Evolutionary conservation across 1,284 basidiomycete species (phyloP), one percentile per base, ranked within the genome.

Genomic region (Fomitopsis schrenkii): DNA sequence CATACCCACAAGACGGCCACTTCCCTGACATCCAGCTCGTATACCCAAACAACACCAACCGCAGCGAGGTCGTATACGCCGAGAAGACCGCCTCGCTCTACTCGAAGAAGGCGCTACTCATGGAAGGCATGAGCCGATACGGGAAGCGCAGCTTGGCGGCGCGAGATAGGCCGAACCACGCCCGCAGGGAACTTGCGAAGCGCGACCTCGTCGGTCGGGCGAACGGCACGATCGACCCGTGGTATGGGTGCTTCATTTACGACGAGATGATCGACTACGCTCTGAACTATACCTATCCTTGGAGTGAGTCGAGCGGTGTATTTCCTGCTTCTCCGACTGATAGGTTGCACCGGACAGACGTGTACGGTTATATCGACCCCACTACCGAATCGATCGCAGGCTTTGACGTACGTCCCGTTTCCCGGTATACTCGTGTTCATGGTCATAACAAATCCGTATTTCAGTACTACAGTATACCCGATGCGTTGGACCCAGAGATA

Each of bases 1-100:
- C 86, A 19, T 91, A 91, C 65, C 89, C 89, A 1, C 85, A 90
- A 70, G 75, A 77, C 38, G 80, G 79, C 42, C 71, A 75, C 57
- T 81, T 90, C 59, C 84, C 86, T 0, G 76, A 81, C 28, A 64
- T 70, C 40, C 63, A 64, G 45, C 55, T 60, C 46, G 50, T 62
- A 26, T 58, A 33, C 42, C 55, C 55, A 26, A 57, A 36, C 19
- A 45, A 42, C 19, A 41, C 60, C 5, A 42, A 19, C 10, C 55
- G 56, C 30, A 40, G 26, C 45, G 59, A 26, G 33, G 41, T 40
- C 28, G 62, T 58, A 1, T 61, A 28, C 53, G 22, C 59, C 14
- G 42, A n/a, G 19, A 61, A 58, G 33, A 42, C 41, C 50, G 58
- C 62, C 28, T 26, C 58, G 15, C 14, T 55, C 15, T 57, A 22